Base-by-base conservation (phyloP, 2,329 filamentous ascomycete genomes). In the Geosmithia putterillii region DNA sequence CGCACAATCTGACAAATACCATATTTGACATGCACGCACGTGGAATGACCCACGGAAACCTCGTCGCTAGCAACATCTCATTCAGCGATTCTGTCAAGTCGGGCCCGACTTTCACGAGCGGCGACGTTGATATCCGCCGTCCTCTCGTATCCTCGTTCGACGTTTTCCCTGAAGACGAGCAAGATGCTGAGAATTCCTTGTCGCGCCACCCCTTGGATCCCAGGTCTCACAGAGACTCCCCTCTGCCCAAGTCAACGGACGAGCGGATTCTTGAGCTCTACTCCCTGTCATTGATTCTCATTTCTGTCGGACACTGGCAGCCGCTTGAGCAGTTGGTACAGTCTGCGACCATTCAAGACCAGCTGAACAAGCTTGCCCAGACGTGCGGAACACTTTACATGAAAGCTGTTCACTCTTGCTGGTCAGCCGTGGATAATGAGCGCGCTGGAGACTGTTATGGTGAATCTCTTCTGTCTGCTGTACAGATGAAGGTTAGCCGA, bases 251-350 rank as follows among this genome's bases (percentile, higher is more conserved):
- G 37, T 69, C 68, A 5, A 65, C 71, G 1, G 74, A 79, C 44
- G 72, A 71, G 36, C 74, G 76, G 35, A 70, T 75, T 1, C 63
- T 78, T 25, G 85, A 89, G 47, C 63, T 89, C 2, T 87, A 87
- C 56, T 80, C 82, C 7, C 66, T 90, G 1, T 82, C 82, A 17
- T 74, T 87, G 63, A 64, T 87, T 4, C 68, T 90, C 1, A 66
- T 88, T 3, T 85, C 85, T 7, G 77, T 89, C 43, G 85, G 85
- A 7, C 61, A 89, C 8, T 90, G 85, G 85, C 77, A 74, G 3
- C 79, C 76, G 10, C 66, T 87, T 0, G 74, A 77, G 44, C 65
- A 69, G 17, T 61, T 79, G 0, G 4, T 18, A 3, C 8, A 18
- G 7, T 4, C 7, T 18, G 20, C 9, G 9, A n/a, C 36, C 12